Evolutionary conservation across 176 grass and related monocot species (phyloP), one percentile per base, ranked within the genome.

Genomic region (Puya raimondii): DNA sequence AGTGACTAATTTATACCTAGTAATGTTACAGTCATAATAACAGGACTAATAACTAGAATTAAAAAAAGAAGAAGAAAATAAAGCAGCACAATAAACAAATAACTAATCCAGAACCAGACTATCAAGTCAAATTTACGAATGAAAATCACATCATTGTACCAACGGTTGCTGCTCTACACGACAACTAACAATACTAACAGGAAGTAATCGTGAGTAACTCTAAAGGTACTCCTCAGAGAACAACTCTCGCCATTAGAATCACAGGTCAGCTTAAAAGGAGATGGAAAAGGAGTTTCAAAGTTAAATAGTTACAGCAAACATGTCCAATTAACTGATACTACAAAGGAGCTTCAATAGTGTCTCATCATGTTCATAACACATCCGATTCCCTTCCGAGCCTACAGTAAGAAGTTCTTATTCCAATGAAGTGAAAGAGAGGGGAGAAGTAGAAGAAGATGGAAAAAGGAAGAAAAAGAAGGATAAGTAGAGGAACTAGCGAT

Each of bases 311-410:
- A 87, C 84, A 87, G 80, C 64, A 84, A 48, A 58, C 74, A 15
- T 68, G 84, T 49, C 69, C 81, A 71, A 66, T 53, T 74, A 79
- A 78, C 63, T 68, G 59, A 79, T 74, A 77, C 84, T 85, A 82
- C 84, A 91, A 76, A 79, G 74, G 80, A 63, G 68, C 80, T 87
- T 88, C 80, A 81, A 84, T 59, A 23, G 64, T 77, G 65, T 79
- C 69, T 78, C 89, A 81, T 85, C 74, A 68, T 82, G 79, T 84
- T 79, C 84, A 88, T 47, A 78, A 72, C 82, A 79, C 66, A 84
- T 48, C 63, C 23, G 50, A 49, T 61, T 79, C 84, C 72, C 77
- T 66, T 91, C 78, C 79, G 77, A 80, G 66, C 78, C 53, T 74
- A 67, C 79, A 72, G 75, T 54, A 85, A 81, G 76, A 79, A 83